A percentile compares a stretch with the other conserved stretches of the same genome.
These are phyloP conservation scores for Boletus calvinii DNA, from an alignment of 1,284 basidiomycete genomes.

Conservation along the genomic window DNA sequence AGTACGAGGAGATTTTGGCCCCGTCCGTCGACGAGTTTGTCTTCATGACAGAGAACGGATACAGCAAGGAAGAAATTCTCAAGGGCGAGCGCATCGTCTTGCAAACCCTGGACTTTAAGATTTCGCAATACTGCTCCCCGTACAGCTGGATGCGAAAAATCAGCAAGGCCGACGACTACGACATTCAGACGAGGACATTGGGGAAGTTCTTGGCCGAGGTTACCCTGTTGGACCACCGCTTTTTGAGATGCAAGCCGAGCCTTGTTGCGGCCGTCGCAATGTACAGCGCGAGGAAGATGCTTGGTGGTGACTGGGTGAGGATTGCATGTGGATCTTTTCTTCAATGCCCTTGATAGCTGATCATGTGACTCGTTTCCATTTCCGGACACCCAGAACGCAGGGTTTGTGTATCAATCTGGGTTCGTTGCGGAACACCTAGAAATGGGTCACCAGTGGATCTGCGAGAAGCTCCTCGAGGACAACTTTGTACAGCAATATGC, in stretches of 20 bases:
- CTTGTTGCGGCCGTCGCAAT: slow-evolving; percentile 97
- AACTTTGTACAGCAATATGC: slow-evolving; percentile 87
- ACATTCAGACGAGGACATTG: slow-evolving; percentile 95
- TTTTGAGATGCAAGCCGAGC: slow-evolving; percentile 92
- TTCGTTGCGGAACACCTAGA: slow-evolving; percentile 90
- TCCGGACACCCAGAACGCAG: slow-evolving; percentile 65
- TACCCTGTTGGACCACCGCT: slow-evolving; percentile 90
- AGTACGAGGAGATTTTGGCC: slow-evolving; percentile 98
- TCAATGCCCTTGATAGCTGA: slow-evolving; percentile 4
- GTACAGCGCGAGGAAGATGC: slow-evolving; percentile 92
- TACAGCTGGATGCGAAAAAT: slow-evolving; percentile 99
- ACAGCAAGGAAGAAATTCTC: slow-evolving; percentile 92
- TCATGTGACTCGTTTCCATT: slow-evolving; percentile 52
- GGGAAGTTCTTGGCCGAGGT: slow-evolving; percentile 99
- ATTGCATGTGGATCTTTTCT: slow-evolving; percentile 19
- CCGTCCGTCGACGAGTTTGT: slow-evolving; percentile 95
- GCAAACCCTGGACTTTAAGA: slow-evolving; percentile 90
- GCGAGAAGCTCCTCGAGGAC: slow-evolving; percentile 81
- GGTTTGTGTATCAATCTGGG: slow-evolving; percentile 92
- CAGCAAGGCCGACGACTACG: slow-evolving; percentile 98
- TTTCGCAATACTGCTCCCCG: slow-evolving; percentile 98
- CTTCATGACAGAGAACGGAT: slow-evolving; percentile 95
- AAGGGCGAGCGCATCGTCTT: slow-evolving; percentile 97
- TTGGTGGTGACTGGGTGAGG: slow-evolving; percentile 92
- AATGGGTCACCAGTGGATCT: slow-evolving; percentile 79